Percentiles rank a stretch among this genome's conserved stretches.
These are phyloP conservation scores for Dictyophora rubrovolvata DNA, from an alignment of 768 basidiomycete genomes.

Conservation along the genomic window DNA sequence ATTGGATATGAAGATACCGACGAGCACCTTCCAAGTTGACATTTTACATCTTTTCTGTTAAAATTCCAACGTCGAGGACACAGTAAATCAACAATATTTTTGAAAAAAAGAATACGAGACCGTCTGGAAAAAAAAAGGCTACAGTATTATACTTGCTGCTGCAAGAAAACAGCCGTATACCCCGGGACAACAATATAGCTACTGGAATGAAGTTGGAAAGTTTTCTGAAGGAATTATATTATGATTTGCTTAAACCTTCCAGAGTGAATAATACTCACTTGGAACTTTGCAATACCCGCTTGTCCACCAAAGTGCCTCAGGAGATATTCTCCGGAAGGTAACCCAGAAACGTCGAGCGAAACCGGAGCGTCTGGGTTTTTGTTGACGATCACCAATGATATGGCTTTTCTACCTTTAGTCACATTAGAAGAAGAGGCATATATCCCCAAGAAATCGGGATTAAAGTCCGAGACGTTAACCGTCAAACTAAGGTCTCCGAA, in stretches of 20 bases:
- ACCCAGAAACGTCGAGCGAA: conserved; percentile 30
- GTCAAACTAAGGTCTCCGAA: conserved; percentile 37
- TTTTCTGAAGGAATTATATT: conserved; percentile 16
- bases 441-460: conserved; percentile 33
- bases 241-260: neutral
- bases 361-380: conserved; percentile 35
- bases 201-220: conserved; percentile 21
- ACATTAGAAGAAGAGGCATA: conserved; percentile 35
- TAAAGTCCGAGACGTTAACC: conserved; percentile 32
- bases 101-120: no score
- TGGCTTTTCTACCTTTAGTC: conserved; percentile 20
- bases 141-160: conserved; percentile 15
- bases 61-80: no score
- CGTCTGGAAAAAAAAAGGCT: neutral
- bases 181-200: conserved; percentile 26
- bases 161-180: conserved; percentile 28
- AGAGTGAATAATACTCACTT: conserved; percentile 23
- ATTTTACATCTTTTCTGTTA: no score
- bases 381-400: conserved; percentile 41
- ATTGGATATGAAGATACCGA: no score
- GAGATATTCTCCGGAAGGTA: conserved; percentile 41
- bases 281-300: conserved; percentile 45
- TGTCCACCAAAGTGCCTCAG: conserved; percentile 46
- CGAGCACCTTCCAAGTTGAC: no score
- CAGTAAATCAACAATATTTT: no score